Evolutionary conservation across 805 yeast species (phyloP).

Genomic region (Lipomyces sp.): DNA sequence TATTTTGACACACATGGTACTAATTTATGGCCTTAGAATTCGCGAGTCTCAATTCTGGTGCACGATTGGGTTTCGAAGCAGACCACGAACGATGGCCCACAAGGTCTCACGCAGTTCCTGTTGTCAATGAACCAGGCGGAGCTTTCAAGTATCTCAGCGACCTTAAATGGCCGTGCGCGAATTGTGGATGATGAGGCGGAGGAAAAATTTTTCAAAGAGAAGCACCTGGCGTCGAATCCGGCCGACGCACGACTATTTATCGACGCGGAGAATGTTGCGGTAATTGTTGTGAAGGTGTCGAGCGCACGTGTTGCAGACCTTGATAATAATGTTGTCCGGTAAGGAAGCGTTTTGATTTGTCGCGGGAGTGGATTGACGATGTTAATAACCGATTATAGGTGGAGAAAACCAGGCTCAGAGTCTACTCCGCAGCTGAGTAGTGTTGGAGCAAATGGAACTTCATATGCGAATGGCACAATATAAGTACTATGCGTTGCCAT

Average conservation of each 20-base stretch:
- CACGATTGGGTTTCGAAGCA: constrained; percentile 83
- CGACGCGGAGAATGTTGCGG: constrained; percentile 64
- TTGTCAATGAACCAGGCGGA: constrained; percentile 80
- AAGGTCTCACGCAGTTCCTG: constrained; percentile 61
- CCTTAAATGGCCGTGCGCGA: constrained; percentile 72
- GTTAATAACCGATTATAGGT: constrained; percentile 16
- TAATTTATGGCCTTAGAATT: constrained; percentile 52
- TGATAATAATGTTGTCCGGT: constrained; percentile 56
- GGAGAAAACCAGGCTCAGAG: constrained; percentile 36
- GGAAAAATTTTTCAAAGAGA: constrained; percentile 62
- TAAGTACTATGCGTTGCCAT: constrained; percentile 4
- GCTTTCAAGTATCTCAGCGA: constrained; percentile 78
- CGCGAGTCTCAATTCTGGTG: constrained; percentile 77
- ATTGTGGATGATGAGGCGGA: constrained; percentile 57
- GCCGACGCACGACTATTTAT: constrained; percentile 69
- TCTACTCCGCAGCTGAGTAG: constrained; percentile 23
- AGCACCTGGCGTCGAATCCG: constrained; percentile 66
- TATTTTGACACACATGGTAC: not conserved
- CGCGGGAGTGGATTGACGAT: not conserved
- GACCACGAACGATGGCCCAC: constrained; percentile 24
- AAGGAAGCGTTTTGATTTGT: constrained; percentile 1
- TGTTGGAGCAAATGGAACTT: constrained; percentile 8
- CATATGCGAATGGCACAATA: constrained; percentile 2
- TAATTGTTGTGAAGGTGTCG: constrained; percentile 66
- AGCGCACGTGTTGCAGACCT: constrained; percentile 81